Evolutionary conservation across 1,284 basidiomycete genomes (phyloP), one percentile per base, ranked within the genome.

Genomic region (Puccinia coronata): DNA sequence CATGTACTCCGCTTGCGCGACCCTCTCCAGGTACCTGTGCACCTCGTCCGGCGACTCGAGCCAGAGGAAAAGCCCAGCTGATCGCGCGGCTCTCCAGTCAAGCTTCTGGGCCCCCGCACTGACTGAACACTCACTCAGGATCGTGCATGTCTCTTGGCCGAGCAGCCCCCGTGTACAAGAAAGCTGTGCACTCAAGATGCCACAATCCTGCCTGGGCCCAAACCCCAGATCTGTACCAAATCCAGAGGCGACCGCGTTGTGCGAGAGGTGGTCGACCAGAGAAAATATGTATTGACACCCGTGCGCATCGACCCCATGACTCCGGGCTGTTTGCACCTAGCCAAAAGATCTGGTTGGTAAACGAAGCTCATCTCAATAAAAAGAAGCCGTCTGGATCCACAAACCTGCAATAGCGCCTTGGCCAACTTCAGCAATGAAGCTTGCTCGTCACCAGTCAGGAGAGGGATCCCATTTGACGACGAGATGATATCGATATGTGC

Each of bases 1-100:
- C 90, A 95, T 93, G 86, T 95, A 99, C 84, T 96, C 91, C 84
- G 95, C 95, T 36, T 96, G 90, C 6, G 95, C 97, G 76, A 99
- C 91, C n/a, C 90, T 87, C 86, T 99, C 97, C 85, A 97, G 89
- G 83, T 95, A 92, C 0, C 88, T 87, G 88, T 89, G 92, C 88
- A 96, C 87, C 0, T 89, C 87, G 43, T 96, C 94, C 2, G 88
- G 84, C 8, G 92, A 92, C 61, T 89, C 91, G 59, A 98, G 86
- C 96, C 96, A 99, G 43, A 96, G 87, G 82, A 94, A 92, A 28
- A 98, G 87, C 3, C 96, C 96, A 18, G 96, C 87, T 0, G 92
- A 91, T 83, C 92, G 90, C 0, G 96, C 95, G 85, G 95, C 93
- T 12, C 89, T 87, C 96, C 96, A 98, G 55, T 72, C 43, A 18